Percentiles rank a stretch among this genome's conserved stretches.
Evolutionary conservation across 2,329 filamentous ascomycete genomes (phyloP).

Genomic region (Diaporthe sp.): DNA sequence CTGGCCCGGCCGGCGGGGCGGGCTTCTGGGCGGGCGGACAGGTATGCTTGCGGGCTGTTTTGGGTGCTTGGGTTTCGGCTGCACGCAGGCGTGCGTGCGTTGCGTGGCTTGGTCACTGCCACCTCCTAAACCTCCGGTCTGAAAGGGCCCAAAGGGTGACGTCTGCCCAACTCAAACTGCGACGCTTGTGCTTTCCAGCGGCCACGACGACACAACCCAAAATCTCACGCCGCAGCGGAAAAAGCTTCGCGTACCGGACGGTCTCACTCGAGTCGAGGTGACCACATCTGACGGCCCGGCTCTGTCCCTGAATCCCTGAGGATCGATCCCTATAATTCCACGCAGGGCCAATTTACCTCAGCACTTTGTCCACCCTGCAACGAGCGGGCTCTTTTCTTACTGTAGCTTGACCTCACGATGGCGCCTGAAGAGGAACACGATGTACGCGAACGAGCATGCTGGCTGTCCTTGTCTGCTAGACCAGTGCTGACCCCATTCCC

Average conservation of each 20-base stretch:
- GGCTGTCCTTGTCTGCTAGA: not conserved
- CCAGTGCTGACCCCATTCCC: slow-evolving; percentile 41
- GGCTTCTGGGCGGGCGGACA: not conserved
- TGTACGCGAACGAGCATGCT: slow-evolving; percentile 37
- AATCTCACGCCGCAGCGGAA: slow-evolving; percentile 8
- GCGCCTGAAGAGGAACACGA: slow-evolving; percentile 47
- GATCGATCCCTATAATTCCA: slow-evolving; percentile 14
- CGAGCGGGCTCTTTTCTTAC: not conserved
- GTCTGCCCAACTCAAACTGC: slow-evolving; percentile 13
- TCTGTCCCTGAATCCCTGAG: slow-evolving; percentile 26
- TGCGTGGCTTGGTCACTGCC: slow-evolving; percentile 40
- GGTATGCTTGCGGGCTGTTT: not conserved
- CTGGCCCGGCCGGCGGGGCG: slow-evolving; percentile 25
- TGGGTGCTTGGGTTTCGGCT: slow-evolving; percentile 3
- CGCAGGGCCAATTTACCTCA: slow-evolving; percentile 1
- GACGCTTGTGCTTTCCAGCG: not conserved
- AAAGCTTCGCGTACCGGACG: not conserved
- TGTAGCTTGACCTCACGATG: slow-evolving; percentile 21
- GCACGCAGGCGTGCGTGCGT: slow-evolving; percentile 7
- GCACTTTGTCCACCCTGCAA: not conserved
- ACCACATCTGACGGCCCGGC: slow-evolving; percentile 22
- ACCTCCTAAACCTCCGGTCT: slow-evolving; percentile 40
- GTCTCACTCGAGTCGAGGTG: not conserved
- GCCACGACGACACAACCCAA: slow-evolving; percentile 9
- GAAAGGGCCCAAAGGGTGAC: slow-evolving; percentile 23